Evolutionary conservation across 306 rosid genomes (phyloP).

Genomic region (Dryas drummondii): DNA sequence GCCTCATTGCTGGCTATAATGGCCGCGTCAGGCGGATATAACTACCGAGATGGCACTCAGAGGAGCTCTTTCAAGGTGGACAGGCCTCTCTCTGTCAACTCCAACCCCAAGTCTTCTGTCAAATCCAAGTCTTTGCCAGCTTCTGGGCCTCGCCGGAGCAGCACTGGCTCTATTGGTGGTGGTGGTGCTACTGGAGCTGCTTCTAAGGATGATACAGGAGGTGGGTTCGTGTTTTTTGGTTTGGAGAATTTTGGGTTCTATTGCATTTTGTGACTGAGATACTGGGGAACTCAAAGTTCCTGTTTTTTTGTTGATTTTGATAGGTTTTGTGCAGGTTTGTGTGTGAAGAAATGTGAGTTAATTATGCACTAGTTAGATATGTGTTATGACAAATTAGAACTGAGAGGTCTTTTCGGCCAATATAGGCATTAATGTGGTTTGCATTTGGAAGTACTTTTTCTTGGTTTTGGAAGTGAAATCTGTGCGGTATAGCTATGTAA

Average conservation of each 20-base stretch:
- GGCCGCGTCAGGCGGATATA: conserved; percentile 63
- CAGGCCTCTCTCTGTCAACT: conserved; percentile 46
- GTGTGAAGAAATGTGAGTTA: conserved; percentile 1
- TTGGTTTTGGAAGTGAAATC: conserved; percentile 8
- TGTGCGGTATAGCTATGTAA: conserved; percentile 1
- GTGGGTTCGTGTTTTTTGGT: conserved; percentile 37
- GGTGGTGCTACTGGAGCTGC: conserved; percentile 30
- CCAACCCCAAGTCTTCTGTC: conserved; percentile 47
- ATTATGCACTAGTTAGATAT: background rate
- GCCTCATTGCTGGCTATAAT: conserved; percentile 30
- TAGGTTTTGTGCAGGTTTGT: background rate
- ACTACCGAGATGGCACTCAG: conserved; percentile 51
- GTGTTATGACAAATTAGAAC: background rate
- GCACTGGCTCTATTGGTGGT: conserved; percentile 47
- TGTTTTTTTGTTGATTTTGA: background rate
- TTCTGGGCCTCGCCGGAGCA: conserved; percentile 70
- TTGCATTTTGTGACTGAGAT: conserved; percentile 21
- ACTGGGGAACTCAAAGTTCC: background rate
- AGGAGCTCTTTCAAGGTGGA: conserved; percentile 63
- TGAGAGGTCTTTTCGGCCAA: background rate
- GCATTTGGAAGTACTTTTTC: background rate
- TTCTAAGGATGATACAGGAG: conserved; percentile 63
- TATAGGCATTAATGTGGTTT: conserved; percentile 1
- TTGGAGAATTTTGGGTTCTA: background rate
- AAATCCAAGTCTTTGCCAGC: conserved; percentile 65